Conservation (phyloP, 371 early-diverging fungal genomes). For the Caulochytrium protostelioides region DNA sequence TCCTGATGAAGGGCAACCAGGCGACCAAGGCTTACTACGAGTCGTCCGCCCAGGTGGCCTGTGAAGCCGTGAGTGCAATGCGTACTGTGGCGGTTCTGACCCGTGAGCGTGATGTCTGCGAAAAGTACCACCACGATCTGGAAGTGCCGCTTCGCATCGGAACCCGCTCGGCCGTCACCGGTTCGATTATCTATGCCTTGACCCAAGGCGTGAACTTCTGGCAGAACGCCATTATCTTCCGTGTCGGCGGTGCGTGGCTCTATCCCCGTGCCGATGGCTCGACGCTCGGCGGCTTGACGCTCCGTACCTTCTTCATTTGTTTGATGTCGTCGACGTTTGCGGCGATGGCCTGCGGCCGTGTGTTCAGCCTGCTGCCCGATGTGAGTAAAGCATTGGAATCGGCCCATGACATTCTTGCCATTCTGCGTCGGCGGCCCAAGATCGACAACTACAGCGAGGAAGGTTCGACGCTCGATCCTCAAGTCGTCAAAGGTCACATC, state of each 20-base stretch:
- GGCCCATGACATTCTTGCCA: slow-evolving; percentile 7
- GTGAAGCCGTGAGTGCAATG: slow-evolving; percentile 66
- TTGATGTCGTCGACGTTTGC: no score
- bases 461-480: slow-evolving; percentile 2
- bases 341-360: no score
- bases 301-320: no score
- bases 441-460: slow-evolving; percentile 10
- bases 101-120: slow-evolving; percentile 44
- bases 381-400: slow-evolving; percentile 11
- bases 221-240: slow-evolving; percentile 3
- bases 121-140: slow-evolving; percentile 32
- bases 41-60: slow-evolving; percentile 46
- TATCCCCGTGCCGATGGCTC: no score
- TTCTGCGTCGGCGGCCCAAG: slow-evolving; percentile 10
- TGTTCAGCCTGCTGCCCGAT: slow-evolving; percentile 15
- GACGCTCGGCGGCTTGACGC: no score
- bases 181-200: slow-evolving; percentile 5
- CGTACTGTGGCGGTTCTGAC: slow-evolving; percentile 67
- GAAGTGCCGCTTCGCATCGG: slow-evolving; percentile 48
- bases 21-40: no score
- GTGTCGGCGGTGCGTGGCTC: no score
- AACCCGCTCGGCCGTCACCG: no score
- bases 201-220: neutral
- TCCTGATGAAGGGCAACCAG: no score
- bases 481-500: slow-evolving; percentile 7